phyloP scores from a whole-genome alignment of 2,329 filamentous ascomycete genomes.

The Colletotrichum sp. region DNA sequence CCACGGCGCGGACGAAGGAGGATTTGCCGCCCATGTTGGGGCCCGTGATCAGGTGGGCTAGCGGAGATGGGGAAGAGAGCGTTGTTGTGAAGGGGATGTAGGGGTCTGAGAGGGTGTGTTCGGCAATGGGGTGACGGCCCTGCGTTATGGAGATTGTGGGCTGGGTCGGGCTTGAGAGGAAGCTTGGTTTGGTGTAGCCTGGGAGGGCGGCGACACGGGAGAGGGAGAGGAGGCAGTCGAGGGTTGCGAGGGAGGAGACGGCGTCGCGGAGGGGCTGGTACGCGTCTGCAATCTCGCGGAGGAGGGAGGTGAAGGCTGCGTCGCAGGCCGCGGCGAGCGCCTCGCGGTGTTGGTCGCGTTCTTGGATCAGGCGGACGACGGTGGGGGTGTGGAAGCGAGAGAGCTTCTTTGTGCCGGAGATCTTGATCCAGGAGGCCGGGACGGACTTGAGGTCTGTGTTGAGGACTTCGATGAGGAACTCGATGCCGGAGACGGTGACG shows the following conservation, averaged over 20 bases:
- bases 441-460: slow-evolving; percentile 84
- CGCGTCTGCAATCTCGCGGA: slow-evolving; percentile 73
- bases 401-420: slow-evolving; percentile 91
- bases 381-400: slow-evolving; percentile 95
- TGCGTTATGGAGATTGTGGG: slow-evolving; percentile 73
- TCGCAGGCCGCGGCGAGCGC: slow-evolving; percentile 92
- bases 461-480: slow-evolving; percentile 91
- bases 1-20: slow-evolving; percentile 93
- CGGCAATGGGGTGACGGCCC: slow-evolving; percentile 94
- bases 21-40: slow-evolving; percentile 99
- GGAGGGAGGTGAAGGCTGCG: slow-evolving; percentile 74
- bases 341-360: slow-evolving; percentile 95
- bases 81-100: slow-evolving; percentile 92
- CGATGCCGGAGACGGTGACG: slow-evolving; percentile 85
- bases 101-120: slow-evolving; percentile 81
- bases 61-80: slow-evolving; percentile 68
- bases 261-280: slow-evolving; percentile 92
- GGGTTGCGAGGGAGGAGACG: slow-evolving; percentile 81
- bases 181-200: slow-evolving; percentile 82
- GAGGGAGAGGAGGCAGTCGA: slow-evolving; percentile 90
- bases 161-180: slow-evolving; percentile 64
- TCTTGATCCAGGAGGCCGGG: slow-evolving; percentile 92
- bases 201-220: slow-evolving; percentile 84
- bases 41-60: slow-evolving; percentile 88
- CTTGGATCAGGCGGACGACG: slow-evolving; percentile 80